Conservation (phyloP, 352 stramenopile genomes). For the Thalassiosira pacifica region DNA sequence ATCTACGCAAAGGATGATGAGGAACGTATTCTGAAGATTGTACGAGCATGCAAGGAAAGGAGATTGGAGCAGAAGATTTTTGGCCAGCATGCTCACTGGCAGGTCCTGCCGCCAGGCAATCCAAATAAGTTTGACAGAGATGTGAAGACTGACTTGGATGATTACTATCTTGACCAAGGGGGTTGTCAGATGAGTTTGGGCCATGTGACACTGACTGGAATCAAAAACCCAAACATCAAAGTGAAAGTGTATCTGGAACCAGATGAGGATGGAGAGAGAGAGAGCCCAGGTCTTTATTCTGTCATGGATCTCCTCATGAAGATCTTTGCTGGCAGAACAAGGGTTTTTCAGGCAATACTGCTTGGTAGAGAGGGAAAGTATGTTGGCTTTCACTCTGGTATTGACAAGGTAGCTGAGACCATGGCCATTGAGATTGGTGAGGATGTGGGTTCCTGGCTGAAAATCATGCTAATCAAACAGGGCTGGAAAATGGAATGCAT, state of each 20-base stretch:
- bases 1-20: background rate
- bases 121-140: background rate
- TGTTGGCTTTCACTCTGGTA: background rate
- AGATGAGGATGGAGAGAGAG: background rate
- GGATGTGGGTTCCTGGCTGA: background rate
- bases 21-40: background rate
- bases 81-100: background rate
- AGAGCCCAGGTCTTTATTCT: background rate
- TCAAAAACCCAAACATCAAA: background rate
- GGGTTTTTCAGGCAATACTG: background rate
- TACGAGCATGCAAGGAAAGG: background rate
- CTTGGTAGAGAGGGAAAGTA: background rate
- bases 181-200: too few species aligned
- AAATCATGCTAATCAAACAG: background rate
- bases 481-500: background rate
- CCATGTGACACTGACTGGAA: background rate
- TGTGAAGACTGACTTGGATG: background rate
- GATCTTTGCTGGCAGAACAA: background rate
- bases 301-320: background rate
- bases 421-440: background rate
- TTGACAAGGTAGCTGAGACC: background rate
- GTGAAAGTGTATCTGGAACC: background rate
- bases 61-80: background rate
- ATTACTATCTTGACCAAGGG: too few species aligned
- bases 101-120: background rate